Evolutionary conservation across 441 rosid genomes (phyloP), one percentile per base, ranked within the genome.

Genomic region (Brassica balearica): DNA sequence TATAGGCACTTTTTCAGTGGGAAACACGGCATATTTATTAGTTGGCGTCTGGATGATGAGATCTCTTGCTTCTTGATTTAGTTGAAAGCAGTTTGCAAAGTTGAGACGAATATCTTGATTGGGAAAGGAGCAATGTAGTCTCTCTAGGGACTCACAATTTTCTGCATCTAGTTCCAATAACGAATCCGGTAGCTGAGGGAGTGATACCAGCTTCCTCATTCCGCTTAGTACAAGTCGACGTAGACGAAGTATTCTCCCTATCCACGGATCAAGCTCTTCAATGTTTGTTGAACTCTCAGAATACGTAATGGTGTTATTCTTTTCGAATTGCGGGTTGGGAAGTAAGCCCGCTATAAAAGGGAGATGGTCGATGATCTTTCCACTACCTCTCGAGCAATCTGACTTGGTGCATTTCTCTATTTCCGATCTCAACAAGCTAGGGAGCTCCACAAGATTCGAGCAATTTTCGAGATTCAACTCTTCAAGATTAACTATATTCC

Each of bases 11-110:
- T 46, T 20, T 68, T 29, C 29, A 12, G 60, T 20, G 0, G 71
- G 71, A 23, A 68, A 68, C 6, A n/a, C 12, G 2, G 71, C 71
- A 48, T 22, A 23, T 2, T n/a, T 0, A 68, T 3, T 12, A 12
- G 38, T 43, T 3, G 4, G n/a, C 15, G 60, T 23, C 23, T 22
- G 36, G 22, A n/a, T 46, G 60, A 46, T 68, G 72, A 68, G 32
- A 25, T 46, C 3, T 48, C 72, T 68, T 1, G 72, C 72, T 46
- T 43, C 29, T 68, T 68, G 12, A 48, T 68, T 68, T 7, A 68
- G 41, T 46, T 25, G n/a, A 20, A 25, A 68, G 60, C 60, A 68
- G 4, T 48, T 46, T 3, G 0, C 5, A 0, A 68, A 68, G 36
- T 8, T 23, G 60, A 68, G 72, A 48, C 41, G 12, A 46, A 46